Evolutionary conservation across 257 asterid genomes (phyloP).

Genomic region (Ligustrum vulgare): DNA sequence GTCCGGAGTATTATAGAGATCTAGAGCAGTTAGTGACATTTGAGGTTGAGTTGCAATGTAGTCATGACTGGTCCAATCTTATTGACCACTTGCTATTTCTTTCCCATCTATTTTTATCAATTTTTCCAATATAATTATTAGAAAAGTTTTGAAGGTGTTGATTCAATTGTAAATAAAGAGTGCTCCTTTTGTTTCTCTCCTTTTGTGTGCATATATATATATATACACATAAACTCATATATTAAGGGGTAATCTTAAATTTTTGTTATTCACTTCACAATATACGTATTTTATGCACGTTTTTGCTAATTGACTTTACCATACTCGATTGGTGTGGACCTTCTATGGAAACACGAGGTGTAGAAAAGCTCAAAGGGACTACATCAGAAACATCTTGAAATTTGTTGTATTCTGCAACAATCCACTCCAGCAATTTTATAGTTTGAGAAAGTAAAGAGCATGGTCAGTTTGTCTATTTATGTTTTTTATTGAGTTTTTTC

Average conservation of each 20-base stretch:
- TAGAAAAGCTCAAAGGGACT: not conserved
- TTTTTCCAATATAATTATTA: conserved; percentile 24
- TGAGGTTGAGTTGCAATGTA: conserved; percentile 29
- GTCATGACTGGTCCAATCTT: conserved; percentile 23
- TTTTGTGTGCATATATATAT: not conserved
- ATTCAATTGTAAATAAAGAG: conserved; percentile 22
- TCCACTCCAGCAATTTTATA: not conserved
- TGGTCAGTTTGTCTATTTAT: too few species aligned
- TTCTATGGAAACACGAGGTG: not conserved
- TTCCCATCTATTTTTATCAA: conserved; percentile 11
- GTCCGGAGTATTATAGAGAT: conserved; percentile 34
- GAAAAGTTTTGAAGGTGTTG: conserved; percentile 16
- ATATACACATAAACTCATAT: too few species aligned
- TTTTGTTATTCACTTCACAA: not conserved
- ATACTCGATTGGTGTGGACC: not conserved
- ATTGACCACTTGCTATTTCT: conserved; percentile 17
- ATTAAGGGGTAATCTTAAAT: not conserved
- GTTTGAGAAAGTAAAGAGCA: not conserved
- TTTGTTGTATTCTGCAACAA: not conserved
- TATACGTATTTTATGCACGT: not conserved
- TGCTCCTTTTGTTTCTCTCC: not conserved
- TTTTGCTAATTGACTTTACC: not conserved
- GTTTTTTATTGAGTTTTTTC: too few species aligned
- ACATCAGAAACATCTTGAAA: not conserved
- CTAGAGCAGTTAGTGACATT: conserved; percentile 33